phyloP scores from a whole-genome alignment of 441 rosid species.

The Erodium trifolium region DNA sequence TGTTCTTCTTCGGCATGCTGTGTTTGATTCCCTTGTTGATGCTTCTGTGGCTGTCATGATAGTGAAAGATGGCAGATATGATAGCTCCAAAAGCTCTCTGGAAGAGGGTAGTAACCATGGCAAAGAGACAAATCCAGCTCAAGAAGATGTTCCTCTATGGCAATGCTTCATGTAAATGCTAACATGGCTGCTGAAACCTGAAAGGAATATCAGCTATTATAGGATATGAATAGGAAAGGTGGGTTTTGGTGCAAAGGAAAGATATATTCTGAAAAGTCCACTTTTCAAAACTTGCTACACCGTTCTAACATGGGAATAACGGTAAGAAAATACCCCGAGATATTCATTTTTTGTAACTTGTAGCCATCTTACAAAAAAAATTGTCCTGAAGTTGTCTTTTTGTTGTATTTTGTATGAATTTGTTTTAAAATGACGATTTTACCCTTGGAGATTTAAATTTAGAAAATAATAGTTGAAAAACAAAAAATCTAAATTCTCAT shows the following conservation, averaged over 20 bases:
- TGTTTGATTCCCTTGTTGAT: constrained; percentile 21
- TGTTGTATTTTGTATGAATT: too few species aligned
- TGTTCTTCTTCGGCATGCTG: constrained; percentile 44
- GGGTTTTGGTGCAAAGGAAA: constrained; percentile 32
- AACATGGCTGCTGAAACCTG: constrained; percentile 26
- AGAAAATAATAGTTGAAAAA: too few species aligned
- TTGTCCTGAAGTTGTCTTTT: too few species aligned
- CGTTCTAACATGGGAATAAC: too few species aligned
- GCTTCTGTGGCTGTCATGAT: constrained; percentile 29
- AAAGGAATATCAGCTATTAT: constrained; percentile 24
- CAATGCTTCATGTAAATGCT: constrained; percentile 27
- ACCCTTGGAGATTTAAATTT: too few species aligned
- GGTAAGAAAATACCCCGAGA: too few species aligned
- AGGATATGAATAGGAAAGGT: constrained; percentile 17
- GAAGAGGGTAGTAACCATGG: constrained; percentile 33
- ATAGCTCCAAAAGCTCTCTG: constrained; percentile 43
- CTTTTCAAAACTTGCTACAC: constrained; percentile 11
- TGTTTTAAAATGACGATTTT: too few species aligned
- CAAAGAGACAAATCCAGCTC: constrained; percentile 24
- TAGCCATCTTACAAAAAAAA: too few species aligned
- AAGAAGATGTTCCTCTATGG: constrained; percentile 42
- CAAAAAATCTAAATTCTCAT: too few species aligned
- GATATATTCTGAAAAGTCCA: constrained; percentile 37
- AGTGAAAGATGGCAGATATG: constrained; percentile 46
- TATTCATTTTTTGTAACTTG: too few species aligned